These are phyloP conservation scores for Pholiota conissans DNA, from an alignment of 768 basidiomycete genomes.

Conservation along the genomic window DNA sequence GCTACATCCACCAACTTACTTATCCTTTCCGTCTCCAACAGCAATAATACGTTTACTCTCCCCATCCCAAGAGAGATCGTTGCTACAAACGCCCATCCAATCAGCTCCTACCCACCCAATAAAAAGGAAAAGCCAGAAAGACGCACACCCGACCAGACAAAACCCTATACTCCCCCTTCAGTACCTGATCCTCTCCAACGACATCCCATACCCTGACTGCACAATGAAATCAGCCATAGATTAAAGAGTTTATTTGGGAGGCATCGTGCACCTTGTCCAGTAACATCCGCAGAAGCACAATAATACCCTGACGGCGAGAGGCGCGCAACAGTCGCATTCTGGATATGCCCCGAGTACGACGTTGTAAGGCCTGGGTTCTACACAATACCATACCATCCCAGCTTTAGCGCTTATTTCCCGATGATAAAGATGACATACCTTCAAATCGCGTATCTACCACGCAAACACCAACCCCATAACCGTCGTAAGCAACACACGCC, in stretches of 20 bases:
- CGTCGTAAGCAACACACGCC: too few relatives aligned
- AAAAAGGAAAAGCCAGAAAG: neutral
- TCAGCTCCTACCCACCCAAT: neutral
- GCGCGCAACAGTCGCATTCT: conserved; percentile 85
- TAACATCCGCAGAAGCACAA: conserved; percentile 85
- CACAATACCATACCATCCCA: too few relatives aligned
- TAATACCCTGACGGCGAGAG: conserved; percentile 95
- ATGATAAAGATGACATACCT: conserved; percentile 51
- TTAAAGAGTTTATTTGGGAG: neutral
- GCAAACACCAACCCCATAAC: too few relatives aligned
- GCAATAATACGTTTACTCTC: conserved; percentile 96
- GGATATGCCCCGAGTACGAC: conserved; percentile 78
- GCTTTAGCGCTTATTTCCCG: too few relatives aligned
- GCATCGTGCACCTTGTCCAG: conserved; percentile 66
- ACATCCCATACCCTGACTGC: conserved; percentile 92
- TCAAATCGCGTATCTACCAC: conserved; percentile 76
- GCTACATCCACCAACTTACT: conserved; percentile 41
- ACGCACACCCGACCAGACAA: conserved; percentile 73
- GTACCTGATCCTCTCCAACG: conserved; percentile 76
- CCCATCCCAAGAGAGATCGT: conserved; percentile 95
- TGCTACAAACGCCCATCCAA: conserved; percentile 43
- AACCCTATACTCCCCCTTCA: conserved; percentile 82
- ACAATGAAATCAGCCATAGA: neutral
- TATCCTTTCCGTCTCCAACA: conserved; percentile 90
- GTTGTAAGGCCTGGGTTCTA: conserved; percentile 67